These are phyloP conservation scores for Vitis hybrid DNA, from an alignment of 177 flowering plant species.

Conservation along the genomic window DNA sequence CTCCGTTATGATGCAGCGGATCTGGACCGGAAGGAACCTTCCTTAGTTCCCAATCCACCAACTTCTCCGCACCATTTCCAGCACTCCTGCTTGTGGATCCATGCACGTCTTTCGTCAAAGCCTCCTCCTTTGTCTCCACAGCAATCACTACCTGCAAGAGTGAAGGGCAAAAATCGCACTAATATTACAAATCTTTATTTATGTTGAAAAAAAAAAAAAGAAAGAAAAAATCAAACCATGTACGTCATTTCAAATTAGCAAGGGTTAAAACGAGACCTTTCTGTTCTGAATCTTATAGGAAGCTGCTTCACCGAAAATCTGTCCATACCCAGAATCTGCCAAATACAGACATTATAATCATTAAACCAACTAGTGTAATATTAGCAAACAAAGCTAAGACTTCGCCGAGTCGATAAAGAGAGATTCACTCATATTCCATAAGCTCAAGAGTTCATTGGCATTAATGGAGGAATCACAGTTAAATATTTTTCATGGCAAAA, in stretches of 20 bases:
- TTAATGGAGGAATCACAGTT: too few relatives aligned
- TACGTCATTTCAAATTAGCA: too few relatives aligned
- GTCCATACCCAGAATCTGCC: conserved; percentile 5
- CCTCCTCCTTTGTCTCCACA: neutral
- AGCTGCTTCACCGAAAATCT: conserved; percentile 9
- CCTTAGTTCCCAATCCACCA: conserved; percentile 32
- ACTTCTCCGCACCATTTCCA: neutral
- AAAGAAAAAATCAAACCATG: neutral
- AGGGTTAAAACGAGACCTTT: conserved; percentile 20
- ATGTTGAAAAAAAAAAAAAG: neutral
- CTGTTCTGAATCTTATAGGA: conserved; percentile 13
- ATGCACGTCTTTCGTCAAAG: neutral
- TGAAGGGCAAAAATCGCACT: too few relatives aligned
- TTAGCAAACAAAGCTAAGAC: too few relatives aligned
- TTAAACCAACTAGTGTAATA: neutral
- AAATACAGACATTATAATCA: neutral
- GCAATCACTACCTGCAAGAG: conserved; percentile 16
- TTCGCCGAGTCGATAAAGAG: neutral
- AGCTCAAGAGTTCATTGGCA: too few relatives aligned
- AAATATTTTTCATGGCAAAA: too few relatives aligned
- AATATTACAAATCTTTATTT: too few relatives aligned
- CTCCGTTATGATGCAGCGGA: conserved; percentile 55
- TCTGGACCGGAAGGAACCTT: conserved; percentile 60
- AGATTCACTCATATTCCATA: too few relatives aligned
- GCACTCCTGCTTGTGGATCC: neutral